A percentile compares a stretch with the other conserved stretches of the same genome.
Conservation (phyloP, 2,329 filamentous ascomycete species). For the Thelonectria discophora region DNA sequence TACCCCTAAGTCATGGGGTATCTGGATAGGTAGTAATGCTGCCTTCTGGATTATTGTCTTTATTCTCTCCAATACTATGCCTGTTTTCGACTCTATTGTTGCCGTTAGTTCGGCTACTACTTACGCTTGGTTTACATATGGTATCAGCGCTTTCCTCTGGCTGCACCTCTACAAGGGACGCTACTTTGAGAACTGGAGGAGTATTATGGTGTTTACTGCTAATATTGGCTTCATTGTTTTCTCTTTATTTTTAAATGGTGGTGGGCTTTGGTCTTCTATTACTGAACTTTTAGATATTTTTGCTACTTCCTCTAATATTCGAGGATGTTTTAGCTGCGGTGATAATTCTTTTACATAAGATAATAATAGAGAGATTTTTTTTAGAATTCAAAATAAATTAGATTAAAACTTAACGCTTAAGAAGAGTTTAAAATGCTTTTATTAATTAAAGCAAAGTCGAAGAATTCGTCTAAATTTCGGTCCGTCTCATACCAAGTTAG, state of each 20-base stretch:
- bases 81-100: slow-evolving; percentile 37
- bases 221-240: slow-evolving; percentile 29
- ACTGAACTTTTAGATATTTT: slow-evolving; percentile 27
- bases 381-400: slow-evolving; percentile 14
- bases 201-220: slow-evolving; percentile 27
- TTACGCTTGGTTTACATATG: slow-evolving; percentile 36
- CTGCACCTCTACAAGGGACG: slow-evolving; percentile 26
- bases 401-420: slow-evolving; percentile 11
- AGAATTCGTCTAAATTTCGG: slow-evolving; percentile 7
- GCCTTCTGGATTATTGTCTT: slow-evolving; percentile 34
- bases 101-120: slow-evolving; percentile 32
- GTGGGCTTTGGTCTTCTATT: slow-evolving; percentile 31
- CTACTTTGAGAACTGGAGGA: slow-evolving; percentile 26
- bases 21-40: slow-evolving; percentile 31
- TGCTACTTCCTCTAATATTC: slow-evolving; percentile 10
- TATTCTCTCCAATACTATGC: slow-evolving; percentile 36
- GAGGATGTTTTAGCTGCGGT: slow-evolving; percentile 26
- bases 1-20: slow-evolving; percentile 32
- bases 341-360: slow-evolving; percentile 17
- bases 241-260: slow-evolving; percentile 31
- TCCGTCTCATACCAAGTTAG: slow-evolving; percentile 10
- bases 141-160: slow-evolving; percentile 32
- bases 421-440: slow-evolving; percentile 4
- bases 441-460: slow-evolving; percentile 5
- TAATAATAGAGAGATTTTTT: slow-evolving; percentile 7